phyloP scores from a whole-genome alignment of 2,329 filamentous ascomycete genomes.

The Sarocladium brachiariae region DNA sequence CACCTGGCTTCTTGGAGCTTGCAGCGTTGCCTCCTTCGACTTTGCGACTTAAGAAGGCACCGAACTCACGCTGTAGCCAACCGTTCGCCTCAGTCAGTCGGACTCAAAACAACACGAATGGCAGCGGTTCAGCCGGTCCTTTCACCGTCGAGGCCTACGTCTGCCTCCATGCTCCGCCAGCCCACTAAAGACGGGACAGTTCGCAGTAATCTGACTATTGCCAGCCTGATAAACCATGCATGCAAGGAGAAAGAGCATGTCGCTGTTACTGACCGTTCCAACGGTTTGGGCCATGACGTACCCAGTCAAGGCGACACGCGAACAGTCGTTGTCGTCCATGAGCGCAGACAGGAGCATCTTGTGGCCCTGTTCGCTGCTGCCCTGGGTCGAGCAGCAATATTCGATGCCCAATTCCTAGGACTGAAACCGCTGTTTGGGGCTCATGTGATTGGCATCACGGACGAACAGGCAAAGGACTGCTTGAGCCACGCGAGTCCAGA shows the following conservation, averaged over 20 bases:
- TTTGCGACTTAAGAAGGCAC: too few species aligned
- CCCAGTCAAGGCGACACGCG: conserved; percentile 48
- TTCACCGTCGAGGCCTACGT: conserved; percentile 25
- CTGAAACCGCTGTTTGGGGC: conserved; percentile 46
- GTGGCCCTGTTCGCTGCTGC: conserved; percentile 72
- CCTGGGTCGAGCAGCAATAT: conserved; percentile 52
- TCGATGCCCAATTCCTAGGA: conserved; percentile 46
- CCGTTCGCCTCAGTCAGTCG: too few species aligned
- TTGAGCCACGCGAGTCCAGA: conserved; percentile 51
- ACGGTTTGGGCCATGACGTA: conserved; percentile 32
- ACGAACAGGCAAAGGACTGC: conserved; percentile 48
- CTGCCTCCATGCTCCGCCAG: conserved; percentile 19
- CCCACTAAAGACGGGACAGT: conserved; percentile 11
- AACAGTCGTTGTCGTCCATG: conserved; percentile 62
- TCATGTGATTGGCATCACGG: conserved; percentile 61
- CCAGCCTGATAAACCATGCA: conserved; percentile 27
- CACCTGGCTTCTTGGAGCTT: too few species aligned
- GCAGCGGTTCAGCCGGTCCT: conserved; percentile 32
- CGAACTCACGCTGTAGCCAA: too few species aligned
- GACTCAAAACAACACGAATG: conserved; percentile 19
- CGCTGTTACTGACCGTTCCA: conserved; percentile 21
- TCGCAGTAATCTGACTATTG: conserved; percentile 24
- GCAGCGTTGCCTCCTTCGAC: too few species aligned
- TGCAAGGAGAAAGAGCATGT: conserved; percentile 29
- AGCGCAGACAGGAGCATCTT: conserved; percentile 64